Base-by-base conservation (phyloP, 768 basidiomycete genomes). In the Coprinellus micaceus region DNA sequence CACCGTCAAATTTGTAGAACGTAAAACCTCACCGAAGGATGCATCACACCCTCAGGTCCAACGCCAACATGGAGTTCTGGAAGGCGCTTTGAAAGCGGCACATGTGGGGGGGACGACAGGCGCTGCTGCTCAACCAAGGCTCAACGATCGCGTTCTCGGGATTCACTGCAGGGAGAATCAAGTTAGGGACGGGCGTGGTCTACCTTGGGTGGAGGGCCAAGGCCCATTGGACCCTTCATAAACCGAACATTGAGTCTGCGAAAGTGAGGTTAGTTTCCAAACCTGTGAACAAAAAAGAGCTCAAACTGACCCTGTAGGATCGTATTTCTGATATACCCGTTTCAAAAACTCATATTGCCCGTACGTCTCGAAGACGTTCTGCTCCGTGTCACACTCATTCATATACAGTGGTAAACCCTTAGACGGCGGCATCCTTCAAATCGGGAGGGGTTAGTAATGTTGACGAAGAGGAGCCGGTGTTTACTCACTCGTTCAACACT, bases 331-430 rank as follows among this genome's bases (percentile, higher is more conserved):
- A 57, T 77, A 77, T 0, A 71, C 74, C 11, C 58, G 46, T 50
- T 67, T 71, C 60, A 79, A 55, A 40, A 71, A 68, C 4, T 71
- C 64, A 47, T 67, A 77, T 13, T 66, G 62, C 3, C 73, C 73
- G 60, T 79, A 79, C 17, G 73, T 74, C 21, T 67, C 61, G 54
- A 75, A 77, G 0, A 73, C 72, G 29, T 71, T 65, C 55, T 79
- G 76, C 0, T 51, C 52, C 3, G 66, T 66, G 57, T 76, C 76
- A 40, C 70, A 72, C 60, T 79, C 76, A 45, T 72, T 74, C 19
- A 77, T 62, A 53, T 73, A 76, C 2, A 77, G 63, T 9, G 77
- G 76, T 2, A 73, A 28, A 13, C 74, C 76, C 3, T 71, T 67
- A 9, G 74, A 70, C 13, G 63, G 66, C 15, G 74, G 71, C 17